phyloP scores from a whole-genome alignment of 306 rosid species.

The Arachis stenosperma region DNA sequence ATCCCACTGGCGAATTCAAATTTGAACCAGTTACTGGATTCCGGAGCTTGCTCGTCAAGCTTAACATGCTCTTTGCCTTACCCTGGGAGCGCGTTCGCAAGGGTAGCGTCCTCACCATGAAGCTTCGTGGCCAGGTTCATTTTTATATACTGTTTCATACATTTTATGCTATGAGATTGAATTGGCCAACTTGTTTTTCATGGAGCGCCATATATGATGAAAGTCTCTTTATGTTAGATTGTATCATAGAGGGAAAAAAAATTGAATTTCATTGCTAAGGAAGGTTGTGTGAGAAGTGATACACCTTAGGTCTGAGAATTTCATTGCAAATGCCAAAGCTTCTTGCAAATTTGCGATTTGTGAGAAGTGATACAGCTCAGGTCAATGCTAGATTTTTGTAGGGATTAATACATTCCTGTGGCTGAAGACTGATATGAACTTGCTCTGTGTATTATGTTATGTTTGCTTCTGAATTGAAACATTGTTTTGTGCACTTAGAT shows the following conservation, averaged over 20 bases:
- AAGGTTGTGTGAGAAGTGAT: not conserved
- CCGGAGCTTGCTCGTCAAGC: conserved; percentile 75
- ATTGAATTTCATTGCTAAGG: not conserved
- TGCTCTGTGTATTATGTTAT: not conserved
- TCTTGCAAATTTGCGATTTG: not conserved
- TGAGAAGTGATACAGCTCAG: not conserved
- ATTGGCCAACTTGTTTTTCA: too few species aligned
- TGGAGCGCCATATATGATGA: too few species aligned
- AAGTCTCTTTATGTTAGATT: not conserved
- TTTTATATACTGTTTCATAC: not conserved
- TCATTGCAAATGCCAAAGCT: too few species aligned
- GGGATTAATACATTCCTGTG: too few species aligned
- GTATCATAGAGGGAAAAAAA: not conserved
- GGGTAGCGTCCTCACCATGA: conserved; percentile 86
- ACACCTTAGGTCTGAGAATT: not conserved
- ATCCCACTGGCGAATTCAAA: conserved; percentile 76
- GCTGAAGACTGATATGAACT: too few species aligned
- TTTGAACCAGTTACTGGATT: conserved; percentile 60
- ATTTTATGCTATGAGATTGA: not conserved
- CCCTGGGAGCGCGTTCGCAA: conserved; percentile 94
- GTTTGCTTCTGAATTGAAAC: conserved; percentile 23
- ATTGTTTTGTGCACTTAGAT: conserved; percentile 55
- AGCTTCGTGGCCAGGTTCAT: conserved; percentile 89
- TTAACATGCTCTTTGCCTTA: conserved; percentile 72
- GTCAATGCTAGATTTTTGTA: too few species aligned